Evolutionary conservation across 108 stramenopile species (phyloP).

Genomic region (Cyclotella kingstonii): DNA sequence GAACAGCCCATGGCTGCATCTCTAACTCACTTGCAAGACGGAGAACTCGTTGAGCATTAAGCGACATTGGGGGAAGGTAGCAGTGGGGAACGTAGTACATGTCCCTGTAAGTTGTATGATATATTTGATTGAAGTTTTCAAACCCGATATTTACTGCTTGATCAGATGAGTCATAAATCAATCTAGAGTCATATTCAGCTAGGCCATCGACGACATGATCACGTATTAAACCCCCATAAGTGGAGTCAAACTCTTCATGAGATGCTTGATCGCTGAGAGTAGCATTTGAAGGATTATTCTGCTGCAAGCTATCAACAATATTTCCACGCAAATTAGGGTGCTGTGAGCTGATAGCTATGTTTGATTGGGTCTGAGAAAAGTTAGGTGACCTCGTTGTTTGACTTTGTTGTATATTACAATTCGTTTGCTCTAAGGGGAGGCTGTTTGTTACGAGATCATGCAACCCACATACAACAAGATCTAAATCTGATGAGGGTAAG

Average conservation of each 20-base stretch:
- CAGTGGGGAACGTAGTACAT: constrained; percentile 37
- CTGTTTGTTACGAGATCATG: constrained; percentile 29
- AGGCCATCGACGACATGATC: neutral
- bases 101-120: constrained; percentile 33
- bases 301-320: neutral
- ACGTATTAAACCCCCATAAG: neutral
- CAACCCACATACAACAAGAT: constrained; percentile 79
- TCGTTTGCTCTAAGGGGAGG: constrained; percentile 1
- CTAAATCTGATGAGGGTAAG: constrained; percentile 87
- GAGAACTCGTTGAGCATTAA: constrained; percentile 72
- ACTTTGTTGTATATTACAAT: neutral
- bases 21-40: constrained; percentile 82
- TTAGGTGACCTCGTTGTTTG: neutral
- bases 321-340: neutral
- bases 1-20: constrained; percentile 83
- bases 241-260: neutral
- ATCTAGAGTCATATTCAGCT: neutral
- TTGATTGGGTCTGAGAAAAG: neutral
- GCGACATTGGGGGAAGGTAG: constrained; percentile 49
- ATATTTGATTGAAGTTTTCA: constrained; percentile 27
- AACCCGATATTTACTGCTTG: constrained; percentile 11
- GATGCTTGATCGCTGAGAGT: no score
- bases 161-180: constrained; percentile 6
- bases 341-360: neutral
- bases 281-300: no score